Evolutionary conservation across 1,284 basidiomycete species (phyloP), one percentile per base, ranked within the genome.

Genomic region (Dichomitus squalens): DNA sequence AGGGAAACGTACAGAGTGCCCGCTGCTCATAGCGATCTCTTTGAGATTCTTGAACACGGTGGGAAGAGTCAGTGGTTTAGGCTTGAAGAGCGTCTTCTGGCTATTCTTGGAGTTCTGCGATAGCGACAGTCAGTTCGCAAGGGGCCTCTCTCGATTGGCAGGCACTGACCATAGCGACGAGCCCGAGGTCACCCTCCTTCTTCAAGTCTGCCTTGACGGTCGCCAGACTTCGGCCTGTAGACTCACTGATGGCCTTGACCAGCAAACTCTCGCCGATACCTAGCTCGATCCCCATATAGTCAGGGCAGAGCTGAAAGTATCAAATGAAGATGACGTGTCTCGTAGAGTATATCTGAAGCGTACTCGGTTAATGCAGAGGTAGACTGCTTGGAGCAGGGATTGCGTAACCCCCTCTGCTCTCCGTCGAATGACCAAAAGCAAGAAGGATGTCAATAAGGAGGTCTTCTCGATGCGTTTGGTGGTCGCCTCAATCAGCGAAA

Each of bases 391-490:
- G 12, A 98, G 80, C 27, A 99, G 82, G 11, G 88, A 86, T 18
- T 82, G 77, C 7, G 75, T 76, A 62, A 93, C 89, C 50, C 85
- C 87, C 52, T 86, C 79, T 3, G 83, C 85, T 60, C 93, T 92
- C 34, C 92, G 82, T 69, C 89, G 86, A 49, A 98, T 96, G 40
- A 99, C 95, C 11, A 96, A 85, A 4, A 95, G 77, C 36, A 99
- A 80, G 70, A 98, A 93, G 1, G 91, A 82, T 0, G 95, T 98
- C 25, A 99, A 82, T 59, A 95, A 79, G 1, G 94, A 85, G 5
- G 88, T 92, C 73, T 98, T 99, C 73, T 97, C 95, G 36, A 98
- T 77, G 7, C 97, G 91, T 70, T 98, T 99, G 1, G 96, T 98
- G 0, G 97, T 99, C 2, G 88, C 87, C 73, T 98, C 96, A 63